Percentiles rank a stretch among this genome's conserved stretches.
These are phyloP conservation scores for Colletotrichum sp. DNA, from an alignment of 2,329 filamentous ascomycete genomes.

Conservation along the genomic window DNA sequence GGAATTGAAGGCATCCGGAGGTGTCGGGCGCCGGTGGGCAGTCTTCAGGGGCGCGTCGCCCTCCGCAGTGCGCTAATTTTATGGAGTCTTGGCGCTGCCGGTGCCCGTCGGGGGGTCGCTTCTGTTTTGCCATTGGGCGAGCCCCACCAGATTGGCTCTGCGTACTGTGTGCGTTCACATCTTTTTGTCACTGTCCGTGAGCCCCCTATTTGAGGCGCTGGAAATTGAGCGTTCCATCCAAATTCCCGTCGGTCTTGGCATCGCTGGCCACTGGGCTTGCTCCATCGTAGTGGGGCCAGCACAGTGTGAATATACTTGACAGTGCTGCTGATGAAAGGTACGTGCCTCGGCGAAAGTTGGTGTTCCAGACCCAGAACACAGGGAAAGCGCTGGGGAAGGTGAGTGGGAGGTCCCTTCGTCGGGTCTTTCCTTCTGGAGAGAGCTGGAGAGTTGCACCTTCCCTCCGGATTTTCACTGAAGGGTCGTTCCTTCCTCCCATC, in stretches of 20 bases:
- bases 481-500: background rate
- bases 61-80: constrained; percentile 9
- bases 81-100: constrained; percentile 16
- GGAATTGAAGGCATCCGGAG: background rate
- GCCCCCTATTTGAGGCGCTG: background rate
- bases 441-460: background rate
- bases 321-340: background rate
- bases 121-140: background rate
- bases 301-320: background rate
- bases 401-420: background rate
- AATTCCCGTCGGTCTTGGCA: constrained; percentile 17
- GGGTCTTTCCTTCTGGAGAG: background rate
- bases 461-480: background rate
- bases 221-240: constrained; percentile 15
- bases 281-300: background rate
- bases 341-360: background rate
- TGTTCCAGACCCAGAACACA: background rate
- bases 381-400: background rate
- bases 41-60: background rate
- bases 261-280: background rate
- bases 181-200: background rate
- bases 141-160: background rate
- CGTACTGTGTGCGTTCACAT: background rate
- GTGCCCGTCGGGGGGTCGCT: background rate
- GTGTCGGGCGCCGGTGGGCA: background rate